phyloP scores from a whole-genome alignment of 768 basidiomycete genomes.

The Lenzites betulinus region DNA sequence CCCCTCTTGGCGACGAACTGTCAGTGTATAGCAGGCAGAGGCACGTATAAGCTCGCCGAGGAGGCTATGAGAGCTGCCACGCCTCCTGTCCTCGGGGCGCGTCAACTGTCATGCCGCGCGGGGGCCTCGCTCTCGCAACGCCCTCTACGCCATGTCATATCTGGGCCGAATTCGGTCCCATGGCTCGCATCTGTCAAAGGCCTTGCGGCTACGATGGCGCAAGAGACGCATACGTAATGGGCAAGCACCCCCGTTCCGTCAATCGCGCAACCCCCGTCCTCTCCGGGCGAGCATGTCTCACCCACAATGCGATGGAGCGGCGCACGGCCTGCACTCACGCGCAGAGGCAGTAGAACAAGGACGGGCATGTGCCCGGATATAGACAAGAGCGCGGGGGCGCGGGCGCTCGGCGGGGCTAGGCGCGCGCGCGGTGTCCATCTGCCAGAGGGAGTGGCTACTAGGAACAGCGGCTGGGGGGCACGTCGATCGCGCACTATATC shows the following conservation, averaged over 20 bases:
- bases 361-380: background rate
- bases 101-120: background rate
- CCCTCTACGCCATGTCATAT: too few relatives aligned
- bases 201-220: background rate
- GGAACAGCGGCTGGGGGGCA: background rate
- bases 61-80: too few relatives aligned
- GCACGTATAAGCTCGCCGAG: too few relatives aligned
- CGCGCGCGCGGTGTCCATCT: background rate
- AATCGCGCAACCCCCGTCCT: background rate
- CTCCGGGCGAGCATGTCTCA: background rate
- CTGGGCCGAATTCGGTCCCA: background rate
- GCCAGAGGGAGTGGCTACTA: slow-evolving; percentile 12
- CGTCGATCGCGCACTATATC: slow-evolving; percentile 14
- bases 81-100: too few relatives aligned
- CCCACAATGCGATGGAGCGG: too few relatives aligned
- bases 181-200: background rate
- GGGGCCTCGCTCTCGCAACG: too few relatives aligned
- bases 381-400: background rate
- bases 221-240: background rate
- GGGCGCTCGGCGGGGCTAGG: background rate
- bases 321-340: too few relatives aligned
- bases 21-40: too few relatives aligned
- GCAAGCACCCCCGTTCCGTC: background rate
- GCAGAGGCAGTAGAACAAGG: background rate
- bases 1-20: too few relatives aligned